phyloP scores from a whole-genome alignment of 2,329 filamentous ascomycete species.

The Domatiomyces globalis region DNA sequence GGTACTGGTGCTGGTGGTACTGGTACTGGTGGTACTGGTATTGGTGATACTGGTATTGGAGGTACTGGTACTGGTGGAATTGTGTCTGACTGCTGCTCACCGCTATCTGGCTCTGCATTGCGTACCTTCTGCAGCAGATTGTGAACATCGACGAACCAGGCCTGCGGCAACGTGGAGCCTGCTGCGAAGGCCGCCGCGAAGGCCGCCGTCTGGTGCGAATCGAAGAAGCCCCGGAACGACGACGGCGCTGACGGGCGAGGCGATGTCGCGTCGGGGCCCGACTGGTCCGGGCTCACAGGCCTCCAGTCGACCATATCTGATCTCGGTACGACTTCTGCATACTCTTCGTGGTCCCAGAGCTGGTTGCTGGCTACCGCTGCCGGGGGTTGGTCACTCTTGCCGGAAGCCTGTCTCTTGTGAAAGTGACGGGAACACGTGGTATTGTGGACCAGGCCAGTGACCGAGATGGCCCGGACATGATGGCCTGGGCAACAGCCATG shows the following conservation, averaged over 20 bases:
- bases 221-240: slow-evolving; percentile 7
- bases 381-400: neutral
- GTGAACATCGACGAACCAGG: slow-evolving; percentile 14
- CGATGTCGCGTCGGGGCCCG: no score
- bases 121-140: slow-evolving; percentile 7
- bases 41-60: no score
- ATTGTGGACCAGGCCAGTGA: neutral
- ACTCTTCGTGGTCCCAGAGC: neutral
- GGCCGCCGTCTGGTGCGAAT: slow-evolving; percentile 7
- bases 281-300: no score
- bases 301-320: neutral
- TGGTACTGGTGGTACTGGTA: no score
- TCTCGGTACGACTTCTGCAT: neutral
- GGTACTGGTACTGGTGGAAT: neutral
- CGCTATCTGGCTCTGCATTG: neutral
- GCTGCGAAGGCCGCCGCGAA: slow-evolving; percentile 14
- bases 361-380: neutral
- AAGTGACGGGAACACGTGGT: neutral
- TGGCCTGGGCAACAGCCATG: no score
- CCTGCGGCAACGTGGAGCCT: slow-evolving; percentile 10
- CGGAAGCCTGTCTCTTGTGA: neutral
- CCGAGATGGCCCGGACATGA: neutral
- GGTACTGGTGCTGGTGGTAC: no score
- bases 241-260: neutral
- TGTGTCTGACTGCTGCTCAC: neutral